Base-by-base conservation (phyloP, 106 monocot species). In the Allium fistulosum region DNA sequence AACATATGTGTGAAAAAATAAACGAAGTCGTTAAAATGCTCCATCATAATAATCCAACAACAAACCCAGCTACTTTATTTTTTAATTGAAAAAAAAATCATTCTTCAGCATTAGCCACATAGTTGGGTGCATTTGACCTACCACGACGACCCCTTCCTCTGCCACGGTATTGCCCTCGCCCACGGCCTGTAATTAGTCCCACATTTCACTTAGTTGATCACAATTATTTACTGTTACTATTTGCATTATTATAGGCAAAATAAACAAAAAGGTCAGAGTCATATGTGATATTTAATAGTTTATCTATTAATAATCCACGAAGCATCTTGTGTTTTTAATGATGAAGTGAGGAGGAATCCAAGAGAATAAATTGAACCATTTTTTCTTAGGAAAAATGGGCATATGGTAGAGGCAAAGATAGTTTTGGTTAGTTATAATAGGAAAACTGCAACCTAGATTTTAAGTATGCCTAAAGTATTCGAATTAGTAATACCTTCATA, bases 71-170 rank as follows among this genome's bases (percentile, higher is more conserved):
- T 61, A 28, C 26, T 15, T 26, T 61, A 8, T 7, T 61, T 27
- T 37, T 37, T 37, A 37, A 4, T 37, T 37, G 5, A 37, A 37
- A 37, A 5, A 37, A 37, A 10, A 27, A 11, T 47, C 63, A 63
- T 63, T 11, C 63, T 63, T 27, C 63, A 2, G 15, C 63, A 63
- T 46, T 63, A 62, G 12, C 45, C 7, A 7, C 1, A 13, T 63
- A 47, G 63, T 46, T 63, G 46, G 63, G 63, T 63, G 46, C 63
- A 46, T 63, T 63, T 63, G 63, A 15, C n/a, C 63, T 63, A 63
- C 37, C 37, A 2, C 37, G 37, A 14, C 22, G 22, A 6, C 28
- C 22, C 9, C 60, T 37, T 12, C 63, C 63, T 47, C 63, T 14
- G 12, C 63, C 63, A 6, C 63, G 63, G 63, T 63, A 26, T 15